phyloP scores from a whole-genome alignment of 2,329 filamentous ascomycete species.

The Simplicillium sp. region DNA sequence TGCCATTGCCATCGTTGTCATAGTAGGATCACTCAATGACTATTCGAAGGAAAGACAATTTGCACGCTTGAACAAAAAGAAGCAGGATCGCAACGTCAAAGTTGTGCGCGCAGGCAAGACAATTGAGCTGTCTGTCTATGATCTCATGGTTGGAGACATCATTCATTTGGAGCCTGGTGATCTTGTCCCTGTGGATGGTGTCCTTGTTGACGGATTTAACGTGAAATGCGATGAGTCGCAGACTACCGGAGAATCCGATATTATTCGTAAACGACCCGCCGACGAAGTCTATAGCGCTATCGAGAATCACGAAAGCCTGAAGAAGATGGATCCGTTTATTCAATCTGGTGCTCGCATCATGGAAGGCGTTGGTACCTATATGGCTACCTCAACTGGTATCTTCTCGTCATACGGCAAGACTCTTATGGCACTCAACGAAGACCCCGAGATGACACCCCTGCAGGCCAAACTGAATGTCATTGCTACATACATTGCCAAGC shows the following conservation, averaged over 20 bases:
- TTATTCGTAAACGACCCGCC: slow-evolving; percentile 57
- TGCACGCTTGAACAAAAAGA: slow-evolving; percentile 69
- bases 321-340: slow-evolving; percentile 75
- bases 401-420: slow-evolving; percentile 70
- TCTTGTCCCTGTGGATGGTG: slow-evolving; percentile 63
- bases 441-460: slow-evolving; percentile 66
- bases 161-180: slow-evolving; percentile 67
- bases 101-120: slow-evolving; percentile 62
- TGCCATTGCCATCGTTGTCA: slow-evolving; percentile 68
- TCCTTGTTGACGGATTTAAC: slow-evolving; percentile 63
- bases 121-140: slow-evolving; percentile 59
- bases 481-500: slow-evolving; percentile 68
- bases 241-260: slow-evolving; percentile 69
- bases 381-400: slow-evolving; percentile 64
- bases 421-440: slow-evolving; percentile 62
- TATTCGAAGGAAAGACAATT: slow-evolving; percentile 76
- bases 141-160: slow-evolving; percentile 61
- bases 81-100: slow-evolving; percentile 66
- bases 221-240: slow-evolving; percentile 72
- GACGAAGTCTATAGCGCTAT: slow-evolving; percentile 64
- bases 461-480: slow-evolving; percentile 68
- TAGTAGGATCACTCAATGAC: slow-evolving; percentile 70
- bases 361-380: slow-evolving; percentile 65
- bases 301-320: slow-evolving; percentile 52
- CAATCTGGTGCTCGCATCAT: slow-evolving; percentile 75